A percentile compares a stretch with the other conserved stretches of the same genome.
These are phyloP conservation scores for Mycena latifolia DNA, from an alignment of 768 basidiomycete genomes.

Conservation along the genomic window DNA sequence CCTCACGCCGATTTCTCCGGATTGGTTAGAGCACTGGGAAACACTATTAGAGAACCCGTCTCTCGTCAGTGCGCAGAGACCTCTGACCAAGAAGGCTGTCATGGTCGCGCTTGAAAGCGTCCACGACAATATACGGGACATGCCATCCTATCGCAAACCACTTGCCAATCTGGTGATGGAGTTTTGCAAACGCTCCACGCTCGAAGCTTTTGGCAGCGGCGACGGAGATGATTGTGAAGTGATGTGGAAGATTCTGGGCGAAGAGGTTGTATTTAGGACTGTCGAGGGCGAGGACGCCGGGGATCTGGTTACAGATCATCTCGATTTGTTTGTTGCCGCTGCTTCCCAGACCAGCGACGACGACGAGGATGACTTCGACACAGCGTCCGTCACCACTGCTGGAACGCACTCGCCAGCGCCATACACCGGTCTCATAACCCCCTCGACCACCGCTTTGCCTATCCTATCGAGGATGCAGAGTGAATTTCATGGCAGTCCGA, in stretches of 20 bases:
- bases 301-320: conserved; percentile 41
- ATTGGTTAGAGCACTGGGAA: conserved; percentile 80
- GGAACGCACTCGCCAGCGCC: conserved; percentile 55
- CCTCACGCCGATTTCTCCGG: conserved; percentile 76
- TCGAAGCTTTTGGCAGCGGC: conserved; percentile 34
- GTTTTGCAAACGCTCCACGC: conserved; percentile 48
- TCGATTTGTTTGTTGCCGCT: conserved; percentile 57
- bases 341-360: conserved; percentile 49
- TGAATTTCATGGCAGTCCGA: conserved; percentile 54
- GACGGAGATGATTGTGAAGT: conserved; percentile 53
- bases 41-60: conserved; percentile 63
- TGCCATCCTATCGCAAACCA: conserved; percentile 70
- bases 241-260: conserved; percentile 73
- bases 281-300: conserved; percentile 48
- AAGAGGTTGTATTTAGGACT: conserved; percentile 72
- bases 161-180: conserved; percentile 67
- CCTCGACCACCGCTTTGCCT: conserved; percentile 61
- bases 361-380: conserved; percentile 59
- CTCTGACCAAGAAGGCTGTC: conserved; percentile 66
- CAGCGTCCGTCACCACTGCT: conserved; percentile 51
- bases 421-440: conserved; percentile 39
- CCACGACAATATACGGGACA: conserved; percentile 78
- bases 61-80: conserved; percentile 57
- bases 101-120: conserved; percentile 69
- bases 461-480: conserved; percentile 69